Evolutionary conservation across 352 stramenopile species (phyloP).

Genomic region (Pythium guiyangense): DNA sequence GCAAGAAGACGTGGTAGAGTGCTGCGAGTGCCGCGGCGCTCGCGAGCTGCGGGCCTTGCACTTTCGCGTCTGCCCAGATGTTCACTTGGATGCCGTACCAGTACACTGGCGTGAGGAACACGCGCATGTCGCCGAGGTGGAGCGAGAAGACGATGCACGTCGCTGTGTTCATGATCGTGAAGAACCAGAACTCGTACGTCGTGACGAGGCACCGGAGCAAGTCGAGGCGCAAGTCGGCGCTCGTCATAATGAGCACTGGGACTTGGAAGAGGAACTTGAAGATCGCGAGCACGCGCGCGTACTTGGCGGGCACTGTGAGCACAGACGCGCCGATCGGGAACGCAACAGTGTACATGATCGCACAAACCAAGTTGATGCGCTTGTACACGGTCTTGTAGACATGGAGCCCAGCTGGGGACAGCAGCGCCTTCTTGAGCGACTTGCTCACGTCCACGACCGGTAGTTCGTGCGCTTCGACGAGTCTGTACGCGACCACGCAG

Average conservation of each 20-base stretch:
- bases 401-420: neutral
- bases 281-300: slow-evolving; percentile 2
- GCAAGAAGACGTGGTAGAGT: slow-evolving; percentile 3
- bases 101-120: slow-evolving; percentile 10
- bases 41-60: slow-evolving; percentile 4
- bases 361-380: neutral
- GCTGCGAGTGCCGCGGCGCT: slow-evolving; percentile 2
- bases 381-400: neutral
- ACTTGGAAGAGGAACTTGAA: slow-evolving; percentile 11
- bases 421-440: neutral
- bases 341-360: neutral
- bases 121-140: slow-evolving; percentile 16
- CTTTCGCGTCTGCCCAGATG: slow-evolving; percentile 24
- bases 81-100: slow-evolving; percentile 21
- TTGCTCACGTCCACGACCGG: neutral
- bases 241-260: slow-evolving; percentile 1
- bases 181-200: slow-evolving; percentile 43
- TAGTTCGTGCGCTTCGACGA: too few relatives aligned
- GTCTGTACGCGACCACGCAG: too few relatives aligned
- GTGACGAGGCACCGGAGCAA: slow-evolving; percentile 3
- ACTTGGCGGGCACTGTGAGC: neutral
- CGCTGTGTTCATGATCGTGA: slow-evolving; percentile 16
- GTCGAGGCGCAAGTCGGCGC: neutral
- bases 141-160: slow-evolving; percentile 13
- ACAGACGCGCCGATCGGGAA: neutral